Percentiles rank a stretch among this genome's conserved stretches.
Conservation (phyloP, 306 rosid species). For the Cyamopsis tetragonoloba region DNA sequence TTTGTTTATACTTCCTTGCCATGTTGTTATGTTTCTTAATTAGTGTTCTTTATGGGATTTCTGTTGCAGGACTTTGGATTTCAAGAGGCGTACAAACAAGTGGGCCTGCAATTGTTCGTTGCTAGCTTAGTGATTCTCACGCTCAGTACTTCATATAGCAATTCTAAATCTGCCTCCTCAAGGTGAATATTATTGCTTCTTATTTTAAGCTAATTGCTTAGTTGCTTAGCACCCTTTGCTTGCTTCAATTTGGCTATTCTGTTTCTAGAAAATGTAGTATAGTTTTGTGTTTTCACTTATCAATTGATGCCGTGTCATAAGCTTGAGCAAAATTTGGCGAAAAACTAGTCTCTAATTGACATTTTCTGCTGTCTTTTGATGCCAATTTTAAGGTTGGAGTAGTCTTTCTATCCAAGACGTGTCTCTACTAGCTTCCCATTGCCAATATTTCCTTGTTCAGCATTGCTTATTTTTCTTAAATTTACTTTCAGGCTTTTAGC, state of each 20-base stretch:
- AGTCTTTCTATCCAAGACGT: background rate
- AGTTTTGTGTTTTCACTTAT: background rate
- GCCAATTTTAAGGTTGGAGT: background rate
- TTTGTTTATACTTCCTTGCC: background rate
- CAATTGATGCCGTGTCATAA: background rate
- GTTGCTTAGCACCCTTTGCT: background rate
- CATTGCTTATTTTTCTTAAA: background rate
- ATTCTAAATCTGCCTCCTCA: conserved; percentile 44
- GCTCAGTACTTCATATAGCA: conserved; percentile 56
- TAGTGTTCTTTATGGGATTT: background rate
- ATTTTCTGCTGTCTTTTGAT: background rate
- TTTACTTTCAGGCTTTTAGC: conserved; percentile 9
- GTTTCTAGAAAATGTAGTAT: background rate
- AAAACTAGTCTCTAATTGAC: background rate
- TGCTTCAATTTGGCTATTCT: background rate
- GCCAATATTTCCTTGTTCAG: background rate
- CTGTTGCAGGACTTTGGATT: conserved; percentile 61
- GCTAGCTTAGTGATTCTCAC: conserved; percentile 71
- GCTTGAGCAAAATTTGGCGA: background rate
- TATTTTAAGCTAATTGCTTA: background rate
- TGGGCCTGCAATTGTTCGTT: conserved; percentile 53
- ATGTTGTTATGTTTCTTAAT: background rate
- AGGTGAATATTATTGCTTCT: conserved; percentile 44
- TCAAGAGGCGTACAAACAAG: conserved; percentile 46
- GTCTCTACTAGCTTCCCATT: background rate